Base-by-base conservation (phyloP, 805 yeast species). In the Starmerella scarabaei region DNA sequence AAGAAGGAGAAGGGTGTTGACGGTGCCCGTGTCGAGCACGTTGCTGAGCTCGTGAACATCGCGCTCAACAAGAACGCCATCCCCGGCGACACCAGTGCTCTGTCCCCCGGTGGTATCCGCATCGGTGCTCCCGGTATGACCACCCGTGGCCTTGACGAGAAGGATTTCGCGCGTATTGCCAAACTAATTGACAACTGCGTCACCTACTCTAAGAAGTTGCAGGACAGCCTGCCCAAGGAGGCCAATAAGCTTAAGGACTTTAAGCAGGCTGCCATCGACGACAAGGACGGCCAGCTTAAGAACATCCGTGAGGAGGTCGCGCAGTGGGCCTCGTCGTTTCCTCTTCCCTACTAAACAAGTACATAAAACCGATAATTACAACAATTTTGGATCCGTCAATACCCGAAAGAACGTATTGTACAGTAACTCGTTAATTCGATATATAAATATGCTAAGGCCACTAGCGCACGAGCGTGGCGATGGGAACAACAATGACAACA, bases 121-220 rank as follows among this genome's bases (percentile, higher is more conserved):
- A 80, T 88, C 47, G 98, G 98, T 58, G 81, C 98, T 37, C 98
- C 98, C 51, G 96, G 96, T 42, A 88, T 88, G 97, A 75, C 95
- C 49, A 83, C 96, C 44, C 83, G 98, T 69, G 98, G 98, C 52
- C 74, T 85, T 55, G 81, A 85, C 44, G 85, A 81, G 62, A 77
- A 68, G 44, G 96, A 91, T 60, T 91, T 88, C 63, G 71, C 64
- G 54, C 74, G 71, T 57, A 80, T 88, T 54, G 94, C 77, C 39
- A 66, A 69, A 50, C 86, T 76, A 72, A 81, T 83, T 62, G 85
- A 79, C 68, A 66, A 63, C 54, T 84, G 93, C 33, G 88, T 85
- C 47, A 59, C 68, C 53, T 75, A 75, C 58, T 85, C 96, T 43
- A 72, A 71, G 61, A 69, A 72, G 50, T 69, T 80, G 51, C 97